Base-by-base conservation (phyloP, 139 green algal species). In the Edaphochlamys debaryana region DNA sequence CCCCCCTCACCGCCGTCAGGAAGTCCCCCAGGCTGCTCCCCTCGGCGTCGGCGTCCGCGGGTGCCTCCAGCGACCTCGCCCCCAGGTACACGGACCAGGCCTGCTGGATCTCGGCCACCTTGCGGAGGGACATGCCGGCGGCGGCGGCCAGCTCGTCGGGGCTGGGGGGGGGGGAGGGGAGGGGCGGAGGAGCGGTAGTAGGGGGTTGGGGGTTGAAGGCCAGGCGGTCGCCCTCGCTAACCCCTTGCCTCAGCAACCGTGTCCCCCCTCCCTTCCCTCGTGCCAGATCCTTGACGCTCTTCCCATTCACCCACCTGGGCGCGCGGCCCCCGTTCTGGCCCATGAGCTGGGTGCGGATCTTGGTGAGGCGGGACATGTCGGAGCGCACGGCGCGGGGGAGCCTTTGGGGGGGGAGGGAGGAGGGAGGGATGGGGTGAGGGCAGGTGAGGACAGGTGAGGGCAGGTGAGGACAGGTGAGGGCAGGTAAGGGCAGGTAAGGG, bases 61-160 rank as follows among this genome's bases (percentile, higher is more conserved):
- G 74, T 41, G 60, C 74, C 40, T 81, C 74, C 5, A 71, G 37
- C 2, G 38, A 45, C 29, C n/a, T 8, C 13, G 15, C 48, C 4
- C 60, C 30, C 22, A 5, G n/a, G 29, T 37, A 25, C 40, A 40
- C 40, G 38, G n/a, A 25, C 40, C 37, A 25, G 27, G 56, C 56
- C 37, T 80, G 38, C 37, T 70, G 30, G 17, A 4, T 20, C 73
- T 69, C n/a, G 2, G 9, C 25, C 56, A 80, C 73, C 37, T 42
- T 60, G 17, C 3, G 17, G 0, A 64, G 4, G 2, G 15, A 56
- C 56, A 80, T 27, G 34, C 73, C 73, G 22, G 56, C 20, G 7
- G 73, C 73, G 17, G 52, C 73, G 56, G 73, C 73, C 22, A 80
- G 8, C 73, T 80, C 25, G 52, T 68, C 45, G 9, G 8, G 23